Evolutionary conservation across 768 basidiomycete genomes (phyloP), one percentile per base, ranked within the genome.

Genomic region (Phaeolepiota aurea): DNA sequence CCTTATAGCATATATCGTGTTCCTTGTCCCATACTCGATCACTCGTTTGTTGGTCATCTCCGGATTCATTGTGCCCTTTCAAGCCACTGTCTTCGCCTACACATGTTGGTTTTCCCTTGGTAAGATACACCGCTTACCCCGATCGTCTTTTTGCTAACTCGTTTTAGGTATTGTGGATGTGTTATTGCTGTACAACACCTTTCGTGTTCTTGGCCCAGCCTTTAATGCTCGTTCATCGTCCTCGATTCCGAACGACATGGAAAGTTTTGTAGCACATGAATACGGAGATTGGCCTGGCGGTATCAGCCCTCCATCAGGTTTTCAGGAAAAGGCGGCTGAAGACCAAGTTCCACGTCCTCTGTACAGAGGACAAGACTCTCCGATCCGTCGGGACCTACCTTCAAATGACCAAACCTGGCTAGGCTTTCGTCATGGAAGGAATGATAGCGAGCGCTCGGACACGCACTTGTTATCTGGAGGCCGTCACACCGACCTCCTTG

Each of bases 111-210:
- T 68, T 41, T 54, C 73, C 48, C 64, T 82, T 23, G 77, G 81
- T 79, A 52, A 47, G 74, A 19, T 7, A 22, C 40, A 19, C 15
- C 11, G 2, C 18, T 19, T 25, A 33, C 15, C 18, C 13, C 20
- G 22, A 15, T 7, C 25, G 16, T 32, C 39, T 28, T 25, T 11
- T 42, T n/a, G 12, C 5, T 20, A 32, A 36, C 41, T 54, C 30
- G 3, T 38, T 10, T 3, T 44, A 87, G 85, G 82, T 32, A 48
- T 78, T 19, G 74, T 75, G 16, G 79, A 87, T 49, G 79, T 82
- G 19, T 43, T 70, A 5, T 63, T 87, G n/a, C 66, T 86, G 20
- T 76, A 71, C 62, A 83, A 81, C 52, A 83, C 79, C 7, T 73
- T 84, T 53, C 72, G 76, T 7, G 68, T 82, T 38, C 60, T 87